Base-by-base conservation (phyloP, 1,284 basidiomycete species). In the Ganoderma boninense region DNA sequence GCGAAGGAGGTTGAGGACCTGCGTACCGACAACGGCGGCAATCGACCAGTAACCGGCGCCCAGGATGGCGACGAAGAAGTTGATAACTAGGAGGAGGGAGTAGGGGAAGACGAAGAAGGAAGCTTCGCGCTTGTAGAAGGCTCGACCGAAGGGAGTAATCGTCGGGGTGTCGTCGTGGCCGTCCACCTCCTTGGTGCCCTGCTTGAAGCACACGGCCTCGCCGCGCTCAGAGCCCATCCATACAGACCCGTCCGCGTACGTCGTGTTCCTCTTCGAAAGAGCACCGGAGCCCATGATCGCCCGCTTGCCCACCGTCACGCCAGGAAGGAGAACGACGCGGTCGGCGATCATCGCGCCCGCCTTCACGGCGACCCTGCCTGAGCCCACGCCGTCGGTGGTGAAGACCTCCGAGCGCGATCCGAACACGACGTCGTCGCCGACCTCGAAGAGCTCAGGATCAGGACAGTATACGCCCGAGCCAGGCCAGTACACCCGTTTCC, bases 331-430 rank as follows among this genome's bases (percentile, higher is more conserved):
- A 6, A 86, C 81, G 20, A 84, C 83, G 13, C 85, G 82, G 74
- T 86, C 85, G 18, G 85, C 85, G 54, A 86, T 83, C 85, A 86
- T 86, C 42, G 84, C 85, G 61, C 85, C 85, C 59, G 78, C 76
- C 8, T 77, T 82, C 65, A 86, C 80, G 16, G 78, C 73, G 56
- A 86, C 82, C 64, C 79, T 82, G 20, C 71, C 81, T 4, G 83
- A 78, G 18, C 85, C 84, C 18, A 82, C 68, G 32, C 79, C 77
- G 74, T 86, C 85, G 1, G 82, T 82, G 18, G 85, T 86, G 69
- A 84, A 84, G 2, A 86, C 71, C 72, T 83, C 82, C 10, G 84
- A 83, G 56, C 82, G 82, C 35, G 84, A 85, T n/a, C 85, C 85
- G 74, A 86, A 85, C 16, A 86, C 82, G 44, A 86, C 84, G 69